Evolutionary conservation across 2,329 filamentous ascomycete species (phyloP).

Genomic region (Fusarium metavorans): DNA sequence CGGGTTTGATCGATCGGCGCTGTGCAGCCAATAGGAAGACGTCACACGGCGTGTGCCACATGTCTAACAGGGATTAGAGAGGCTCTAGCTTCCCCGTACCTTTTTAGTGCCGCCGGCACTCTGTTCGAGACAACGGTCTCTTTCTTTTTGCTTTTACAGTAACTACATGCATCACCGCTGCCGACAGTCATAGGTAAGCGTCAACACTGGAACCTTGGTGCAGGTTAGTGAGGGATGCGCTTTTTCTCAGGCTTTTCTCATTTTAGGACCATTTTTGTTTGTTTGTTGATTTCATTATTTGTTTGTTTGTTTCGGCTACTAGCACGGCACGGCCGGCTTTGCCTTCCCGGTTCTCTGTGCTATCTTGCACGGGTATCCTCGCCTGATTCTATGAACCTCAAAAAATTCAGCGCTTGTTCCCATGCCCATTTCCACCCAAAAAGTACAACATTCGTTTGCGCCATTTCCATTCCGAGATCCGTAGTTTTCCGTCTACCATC

Average conservation of each 20-base stretch:
- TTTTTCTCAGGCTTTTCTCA: not conserved
- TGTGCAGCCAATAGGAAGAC: constrained; percentile 30
- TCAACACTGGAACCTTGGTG: not conserved
- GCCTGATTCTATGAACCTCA: constrained; percentile 26
- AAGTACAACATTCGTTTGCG: constrained; percentile 22
- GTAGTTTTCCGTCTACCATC: constrained; percentile 9
- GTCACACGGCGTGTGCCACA: constrained; percentile 40
- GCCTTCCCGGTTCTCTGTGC: constrained; percentile 24
- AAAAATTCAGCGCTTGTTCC: constrained; percentile 28
- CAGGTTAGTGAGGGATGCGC: not conserved
- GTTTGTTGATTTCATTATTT: constrained; percentile 11
- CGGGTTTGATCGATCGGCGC: constrained; percentile 4
- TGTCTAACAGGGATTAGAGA: constrained; percentile 47
- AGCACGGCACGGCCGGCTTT: constrained; percentile 19
- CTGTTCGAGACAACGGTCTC: constrained; percentile 4
- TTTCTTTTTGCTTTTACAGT: not conserved
- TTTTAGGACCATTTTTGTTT: not conserved
- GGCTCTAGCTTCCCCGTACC: constrained; percentile 36
- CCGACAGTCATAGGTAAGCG: not conserved
- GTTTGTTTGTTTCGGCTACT: constrained; percentile 10
- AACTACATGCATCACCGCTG: not conserved
- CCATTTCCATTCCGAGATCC: constrained; percentile 20
- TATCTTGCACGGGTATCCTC: constrained; percentile 42
- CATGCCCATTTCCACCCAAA: constrained; percentile 9
- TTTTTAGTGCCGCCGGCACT: constrained; percentile 1